Percentiles rank a stretch among this genome's conserved stretches.
phyloP scores from a whole-genome alignment of 495 filamentous ascomycete genomes.

The Talaromyces adpressus region DNA sequence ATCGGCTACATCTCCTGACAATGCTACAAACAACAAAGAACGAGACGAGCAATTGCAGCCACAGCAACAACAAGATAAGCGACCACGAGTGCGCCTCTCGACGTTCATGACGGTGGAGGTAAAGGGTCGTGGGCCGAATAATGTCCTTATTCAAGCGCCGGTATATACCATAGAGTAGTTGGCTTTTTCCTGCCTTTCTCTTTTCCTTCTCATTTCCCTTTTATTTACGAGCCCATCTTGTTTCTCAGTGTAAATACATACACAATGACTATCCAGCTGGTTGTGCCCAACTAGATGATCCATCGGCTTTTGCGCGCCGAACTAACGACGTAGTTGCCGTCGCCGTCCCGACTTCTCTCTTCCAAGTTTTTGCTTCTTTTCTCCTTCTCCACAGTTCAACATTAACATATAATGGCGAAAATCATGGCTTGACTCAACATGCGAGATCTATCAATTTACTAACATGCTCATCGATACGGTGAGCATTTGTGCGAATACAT shows the following conservation, averaged over 20 bases:
- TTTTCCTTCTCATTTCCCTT: background rate
- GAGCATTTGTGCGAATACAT: background rate
- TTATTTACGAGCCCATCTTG: background rate
- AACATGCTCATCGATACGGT: background rate
- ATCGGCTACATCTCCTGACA: conserved; percentile 12
- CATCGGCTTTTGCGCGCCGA: no score
- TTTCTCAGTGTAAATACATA: background rate
- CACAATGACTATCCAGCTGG: background rate
- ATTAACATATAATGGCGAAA: background rate
- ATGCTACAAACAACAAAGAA: conserved; percentile 24
- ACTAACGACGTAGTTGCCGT: no score
- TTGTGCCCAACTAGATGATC: no score
- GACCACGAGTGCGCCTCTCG: conserved; percentile 61
- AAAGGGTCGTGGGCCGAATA: conserved; percentile 49
- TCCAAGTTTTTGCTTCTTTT: background rate
- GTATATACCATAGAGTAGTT: conserved; percentile 58
- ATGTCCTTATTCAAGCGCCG: conserved; percentile 81
- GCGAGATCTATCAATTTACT: background rate
- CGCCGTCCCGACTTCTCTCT: no score
- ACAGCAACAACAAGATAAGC: conserved; percentile 4
- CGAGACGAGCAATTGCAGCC: conserved; percentile 21
- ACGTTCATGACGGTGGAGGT: conserved; percentile 85
- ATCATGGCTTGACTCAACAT: background rate
- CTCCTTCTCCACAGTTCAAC: background rate
- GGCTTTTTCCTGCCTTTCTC: background rate